Evolutionary conservation across 495 filamentous ascomycete species (phyloP), one percentile per base, ranked within the genome.

Genomic region (Xylaria scruposa): DNA sequence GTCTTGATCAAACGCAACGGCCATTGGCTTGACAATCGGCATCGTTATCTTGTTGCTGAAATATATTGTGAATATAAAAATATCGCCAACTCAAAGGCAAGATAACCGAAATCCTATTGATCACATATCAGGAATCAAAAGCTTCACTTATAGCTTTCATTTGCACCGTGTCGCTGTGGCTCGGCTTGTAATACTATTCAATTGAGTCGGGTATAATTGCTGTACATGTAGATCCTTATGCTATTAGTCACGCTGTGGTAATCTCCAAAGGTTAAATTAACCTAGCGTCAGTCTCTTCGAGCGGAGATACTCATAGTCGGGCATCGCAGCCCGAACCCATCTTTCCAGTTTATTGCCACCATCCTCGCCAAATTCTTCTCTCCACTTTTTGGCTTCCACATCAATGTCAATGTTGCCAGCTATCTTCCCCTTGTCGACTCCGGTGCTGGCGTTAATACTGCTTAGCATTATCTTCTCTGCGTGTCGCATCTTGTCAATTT

Each of bases 221-320:
- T 26, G 7, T 53, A 24, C 19, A 66, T 38, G 12, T 29, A 33
- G 3, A 46, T 46, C 40, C 38, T n/a, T 44, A 12, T 38, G 33
- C 3, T 13, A 26, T 40, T n/a, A 54, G 26, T 46, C 64, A 53
- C 38, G 21, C 53, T 21, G 5, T 33, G 38, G 58, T 42, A n/a
- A 19, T 38, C 33, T 12, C 9, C 3, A 12, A 17, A 13, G 26
- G 24, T n/a, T 67, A 59, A 29, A 49, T 42, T 47, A 75, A 38
- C 9, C 46, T 46, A 46, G 15, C 47, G 31, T 56, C 74, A 81
- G 29, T 61, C 83, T 77, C 26, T 79, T 78, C 42, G 73, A 79
- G 71, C 77, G 83, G 46, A 87, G 68, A 75, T 80, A 84, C 74
- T 85, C 81, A 75, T 85, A 87, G 70, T 87, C 84, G 3, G 75